A percentile compares a stretch with the other conserved stretches of the same genome.
phyloP scores from a whole-genome alignment of 1,284 basidiomycete species.

The Cutaneotrichosporon cyanovorans region DNA sequence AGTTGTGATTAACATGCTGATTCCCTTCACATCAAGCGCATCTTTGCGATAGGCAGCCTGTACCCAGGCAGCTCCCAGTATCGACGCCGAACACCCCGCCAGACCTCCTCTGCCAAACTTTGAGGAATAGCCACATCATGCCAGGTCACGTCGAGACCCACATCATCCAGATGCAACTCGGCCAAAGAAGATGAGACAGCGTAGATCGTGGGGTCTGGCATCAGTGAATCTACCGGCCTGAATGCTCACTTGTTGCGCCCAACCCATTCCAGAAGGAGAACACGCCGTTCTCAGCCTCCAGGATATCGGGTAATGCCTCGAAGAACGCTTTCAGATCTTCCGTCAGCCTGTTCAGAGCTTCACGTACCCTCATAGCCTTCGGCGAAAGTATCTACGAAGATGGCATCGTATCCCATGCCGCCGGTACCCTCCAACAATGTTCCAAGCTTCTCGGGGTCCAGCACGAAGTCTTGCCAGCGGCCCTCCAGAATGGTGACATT shows the following conservation, averaged over 20 bases:
- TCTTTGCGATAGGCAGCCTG: conserved; percentile 38
- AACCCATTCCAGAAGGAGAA: conserved; percentile 97
- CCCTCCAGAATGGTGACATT: conserved; percentile 80
- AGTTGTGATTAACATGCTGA: no score
- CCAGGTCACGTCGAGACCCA: conserved; percentile 54
- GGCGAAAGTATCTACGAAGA: conserved; percentile 94
- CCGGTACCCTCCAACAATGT: conserved; percentile 36
- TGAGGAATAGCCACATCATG: conserved; percentile 42
- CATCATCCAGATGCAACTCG: conserved; percentile 74
- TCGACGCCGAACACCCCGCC: conserved; percentile 43
- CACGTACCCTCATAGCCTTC: conserved; percentile 66
- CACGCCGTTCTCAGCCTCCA: conserved; percentile 67
- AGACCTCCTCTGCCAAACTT: conserved; percentile 42
- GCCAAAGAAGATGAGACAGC: conserved; percentile 83
- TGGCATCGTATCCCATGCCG: conserved; percentile 64
- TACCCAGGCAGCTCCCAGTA: conserved; percentile 47
- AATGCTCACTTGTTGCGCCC: conserved; percentile 76
- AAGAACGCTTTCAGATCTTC: conserved; percentile 75
- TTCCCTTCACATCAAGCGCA: conserved; percentile 19
- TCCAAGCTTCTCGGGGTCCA: conserved; percentile 48
- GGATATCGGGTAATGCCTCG: conserved; percentile 66
- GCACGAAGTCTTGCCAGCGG: conserved; percentile 76
- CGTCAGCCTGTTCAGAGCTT: neutral
- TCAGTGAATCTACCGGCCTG: neutral
- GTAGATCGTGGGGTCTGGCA: conserved; percentile 71